Percentiles rank a stretch among this genome's conserved stretches.
Conservation (phyloP, 1,284 basidiomycete genomes). For the Rhodotorula sp. region DNA sequence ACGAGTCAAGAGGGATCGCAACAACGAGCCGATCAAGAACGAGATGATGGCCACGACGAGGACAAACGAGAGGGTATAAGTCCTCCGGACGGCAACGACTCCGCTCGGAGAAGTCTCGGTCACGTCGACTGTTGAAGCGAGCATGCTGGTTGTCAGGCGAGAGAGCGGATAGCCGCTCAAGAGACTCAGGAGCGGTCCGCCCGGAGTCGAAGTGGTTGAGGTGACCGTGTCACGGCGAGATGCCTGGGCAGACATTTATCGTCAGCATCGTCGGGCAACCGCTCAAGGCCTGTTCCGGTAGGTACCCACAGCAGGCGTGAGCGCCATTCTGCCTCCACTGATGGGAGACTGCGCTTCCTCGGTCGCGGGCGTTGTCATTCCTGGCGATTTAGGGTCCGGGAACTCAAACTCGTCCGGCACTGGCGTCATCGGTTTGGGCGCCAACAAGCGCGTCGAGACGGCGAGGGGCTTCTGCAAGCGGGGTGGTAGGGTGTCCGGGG, state of each 20-base stretch:
- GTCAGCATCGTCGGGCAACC: not conserved
- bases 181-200: conserved; percentile 26
- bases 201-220: conserved; percentile 9
- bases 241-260: not conserved
- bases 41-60: conserved; percentile 79
- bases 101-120: conserved; percentile 15
- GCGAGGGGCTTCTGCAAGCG: conserved; percentile 64
- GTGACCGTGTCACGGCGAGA: conserved; percentile 25
- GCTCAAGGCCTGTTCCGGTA: not conserved
- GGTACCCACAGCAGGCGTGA: conserved; percentile 2
- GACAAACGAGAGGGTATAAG: conserved; percentile 53
- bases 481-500: conserved; percentile 59
- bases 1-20: conserved; percentile 79
- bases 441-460: conserved; percentile 51
- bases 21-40: conserved; percentile 83
- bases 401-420: conserved; percentile 35
- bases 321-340: conserved; percentile 6
- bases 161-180: conserved; percentile 32
- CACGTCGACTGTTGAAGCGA: conserved; percentile 25
- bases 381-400: conserved; percentile 41
- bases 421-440: conserved; percentile 27
- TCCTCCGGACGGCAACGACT: conserved; percentile 2
- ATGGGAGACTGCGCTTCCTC: conserved; percentile 16
- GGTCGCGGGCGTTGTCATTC: conserved; percentile 21
- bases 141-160: conserved; percentile 27